Base-by-base conservation (phyloP, 306 rosid genomes). In the Castanea sativa region DNA sequence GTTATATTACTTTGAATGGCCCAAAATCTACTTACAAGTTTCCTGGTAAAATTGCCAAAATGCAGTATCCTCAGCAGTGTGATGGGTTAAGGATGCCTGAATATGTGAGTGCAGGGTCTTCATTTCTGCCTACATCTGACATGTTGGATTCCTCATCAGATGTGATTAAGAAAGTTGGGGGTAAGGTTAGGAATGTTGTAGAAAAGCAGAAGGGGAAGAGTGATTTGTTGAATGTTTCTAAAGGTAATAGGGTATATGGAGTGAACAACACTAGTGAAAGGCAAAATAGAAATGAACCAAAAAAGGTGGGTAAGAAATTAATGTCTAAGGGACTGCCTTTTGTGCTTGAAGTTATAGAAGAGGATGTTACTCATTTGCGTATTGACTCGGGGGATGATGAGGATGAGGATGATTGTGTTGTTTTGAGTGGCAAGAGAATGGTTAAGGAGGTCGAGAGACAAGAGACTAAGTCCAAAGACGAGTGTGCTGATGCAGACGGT, bases 51-150 rank as follows among this genome's bases (percentile, higher is more conserved):
- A 88, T 94, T 83, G 91, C 85, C 11, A 87, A 76, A 6, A 91
- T 85, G 89, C 53, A 92, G 88, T 92, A 64, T 88, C 97, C 93
- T 0, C 97, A 94, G 83, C 98, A 94, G 80, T 86, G 93, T 53
- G 93, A 94, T 12, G 98, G 98, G 30, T 76, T 94, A 76, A 86
- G 81, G 43, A 38, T 38, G 43, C 43, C 43, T 38, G 10, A 38
- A 38, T 38, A 38, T 38, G 43, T 38, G 43, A 38, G 10, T 38
- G 43, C 43, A 38, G 43, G 43, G 43, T 38, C 43, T 38, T 38
- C 43, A 38, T 38, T 38, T 38, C 43, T 2, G 0, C 43, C 43
- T 38, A 38, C 43, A 38, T 38, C 2, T 38, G 43, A 38, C 0
- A 2, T 38, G 43, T 38, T 38, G 43, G 43, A 7, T 38, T 38